A percentile compares a stretch with the other conserved stretches of the same genome.
Conservation (phyloP, 176 grass and related monocot genomes). For the Ananas comosus region DNA sequence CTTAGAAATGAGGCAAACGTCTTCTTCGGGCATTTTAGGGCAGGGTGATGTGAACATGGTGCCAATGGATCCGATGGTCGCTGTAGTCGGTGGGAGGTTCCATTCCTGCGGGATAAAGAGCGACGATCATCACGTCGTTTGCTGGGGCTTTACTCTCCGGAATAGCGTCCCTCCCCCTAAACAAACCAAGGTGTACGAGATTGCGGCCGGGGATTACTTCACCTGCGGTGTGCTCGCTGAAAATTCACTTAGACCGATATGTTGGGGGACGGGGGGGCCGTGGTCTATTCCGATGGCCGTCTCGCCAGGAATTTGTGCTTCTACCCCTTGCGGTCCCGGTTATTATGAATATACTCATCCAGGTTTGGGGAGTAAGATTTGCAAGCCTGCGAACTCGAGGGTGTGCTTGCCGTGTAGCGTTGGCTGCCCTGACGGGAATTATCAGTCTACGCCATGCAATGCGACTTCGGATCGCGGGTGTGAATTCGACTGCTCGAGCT, state of each 20-base stretch:
- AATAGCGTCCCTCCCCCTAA: constrained; percentile 60
- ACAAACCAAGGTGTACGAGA: constrained; percentile 52
- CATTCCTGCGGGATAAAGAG: constrained; percentile 96
- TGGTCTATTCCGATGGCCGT: constrained; percentile 80
- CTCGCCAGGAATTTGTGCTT: constrained; percentile 75
- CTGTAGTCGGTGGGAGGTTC: constrained; percentile 73
- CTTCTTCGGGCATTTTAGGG: constrained; percentile 42
- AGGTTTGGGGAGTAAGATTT: constrained; percentile 43
- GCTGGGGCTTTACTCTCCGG: constrained; percentile 88
- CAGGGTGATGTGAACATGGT: constrained; percentile 79
- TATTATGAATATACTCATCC: constrained; percentile 59
- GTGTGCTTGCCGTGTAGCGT: constrained; percentile 87
- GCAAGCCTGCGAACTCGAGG: constrained; percentile 70
- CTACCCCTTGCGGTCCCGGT: constrained; percentile 49
- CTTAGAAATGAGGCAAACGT: constrained; percentile 69
- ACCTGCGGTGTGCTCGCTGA: constrained; percentile 70
- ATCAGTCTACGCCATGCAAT: constrained; percentile 66
- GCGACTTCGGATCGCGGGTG: constrained; percentile 51
- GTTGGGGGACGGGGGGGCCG: constrained; percentile 81
- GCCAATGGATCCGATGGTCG: constrained; percentile 88
- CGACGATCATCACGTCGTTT: constrained; percentile 65
- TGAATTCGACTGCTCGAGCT: constrained; percentile 63
- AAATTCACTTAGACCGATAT: constrained; percentile 52
- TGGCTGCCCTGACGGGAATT: constrained; percentile 38
- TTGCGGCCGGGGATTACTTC: constrained; percentile 91